Base-by-base conservation (phyloP, 2,329 filamentous ascomycete species). In the Pseudocercospora cruenta region DNA sequence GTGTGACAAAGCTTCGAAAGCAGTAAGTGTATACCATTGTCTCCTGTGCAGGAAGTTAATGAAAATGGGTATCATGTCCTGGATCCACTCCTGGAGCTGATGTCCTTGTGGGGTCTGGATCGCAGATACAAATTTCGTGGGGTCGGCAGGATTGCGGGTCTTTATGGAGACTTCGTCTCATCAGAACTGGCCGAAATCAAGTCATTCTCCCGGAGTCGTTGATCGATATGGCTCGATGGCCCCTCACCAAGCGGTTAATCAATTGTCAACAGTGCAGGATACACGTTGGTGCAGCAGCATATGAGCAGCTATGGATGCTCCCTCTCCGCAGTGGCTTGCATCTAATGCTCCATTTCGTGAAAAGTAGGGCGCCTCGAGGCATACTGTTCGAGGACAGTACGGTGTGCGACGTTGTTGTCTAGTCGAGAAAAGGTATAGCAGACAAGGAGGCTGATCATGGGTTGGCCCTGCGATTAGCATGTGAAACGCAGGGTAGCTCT, bases 101-200 rank as follows among this genome's bases (percentile, higher is more conserved):
- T 31, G 51, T 55, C 51, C 14, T n/a, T 31, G 22, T 55, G 26
- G 33, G 51, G 39, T 58, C 63, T 65, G 58, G 31, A 58, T 39
- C 60, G 51, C 24, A 33, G 36, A 43, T 57, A 65, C 62, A 57
- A 36, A 57, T 59, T 65, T 59, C 63, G 58, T 65, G 63, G 63
- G 63, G 63, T 65, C 58, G 58, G 63, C 39, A 19, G 51, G 57
- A 54, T 65, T 53, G 58, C 63, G 58, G 58, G 55, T 39, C 28
- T 43, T 8, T n/a, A 39, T 58, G 55, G 36, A 19, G 19, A 58
- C 28, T 16, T 55, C 39, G 39, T n/a, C 26, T 10, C 22, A 31
- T 19, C 12, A 31, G 9, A 54, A n/a, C 4, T 54, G 51, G 9
- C 51, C 51, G 51, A 28, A 12, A 26, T 24, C 24, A 55, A 31